phyloP scores from a whole-genome alignment of 179 eudicot species.

The Actinidia arguta region DNA sequence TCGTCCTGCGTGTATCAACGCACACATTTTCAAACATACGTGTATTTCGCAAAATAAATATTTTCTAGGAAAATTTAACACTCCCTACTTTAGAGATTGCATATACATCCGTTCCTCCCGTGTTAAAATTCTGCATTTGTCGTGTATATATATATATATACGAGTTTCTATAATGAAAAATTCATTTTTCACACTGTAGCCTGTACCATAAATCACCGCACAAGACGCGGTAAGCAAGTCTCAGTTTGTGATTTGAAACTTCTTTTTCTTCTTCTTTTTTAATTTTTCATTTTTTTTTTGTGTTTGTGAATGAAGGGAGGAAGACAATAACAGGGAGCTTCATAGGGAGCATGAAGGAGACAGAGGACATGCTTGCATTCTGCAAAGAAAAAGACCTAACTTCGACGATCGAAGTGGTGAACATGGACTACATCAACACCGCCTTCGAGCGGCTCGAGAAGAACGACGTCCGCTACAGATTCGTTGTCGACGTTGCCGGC shows the following conservation, averaged over 20 bases:
- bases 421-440: slow-evolving; percentile 85
- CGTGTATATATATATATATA: not conserved
- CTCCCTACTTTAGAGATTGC: too few species aligned
- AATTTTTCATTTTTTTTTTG: not conserved
- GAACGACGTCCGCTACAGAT: slow-evolving; percentile 91
- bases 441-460: slow-evolving; percentile 92
- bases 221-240: too few species aligned
- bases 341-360: slow-evolving; percentile 92
- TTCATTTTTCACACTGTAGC: too few species aligned
- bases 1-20: too few species aligned
- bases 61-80: too few species aligned
- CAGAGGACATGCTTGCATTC: slow-evolving; percentile 77
- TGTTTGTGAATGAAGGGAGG: slow-evolving; percentile 54
- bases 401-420: slow-evolving; percentile 81
- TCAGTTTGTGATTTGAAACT: too few species aligned
- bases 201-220: too few species aligned
- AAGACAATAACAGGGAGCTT: slow-evolving; percentile 87
- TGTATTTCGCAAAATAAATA: too few species aligned
- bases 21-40: too few species aligned
- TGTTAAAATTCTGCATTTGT: not conserved
- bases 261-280: not conserved
- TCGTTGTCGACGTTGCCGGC: slow-evolving; percentile 86
- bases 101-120: too few species aligned
- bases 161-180: not conserved
- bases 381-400: slow-evolving; percentile 74